A percentile compares a stretch with the other conserved stretches of the same genome.
Conservation (phyloP, 768 basidiomycete species). For the Paxillus ammoniavirescens region DNA sequence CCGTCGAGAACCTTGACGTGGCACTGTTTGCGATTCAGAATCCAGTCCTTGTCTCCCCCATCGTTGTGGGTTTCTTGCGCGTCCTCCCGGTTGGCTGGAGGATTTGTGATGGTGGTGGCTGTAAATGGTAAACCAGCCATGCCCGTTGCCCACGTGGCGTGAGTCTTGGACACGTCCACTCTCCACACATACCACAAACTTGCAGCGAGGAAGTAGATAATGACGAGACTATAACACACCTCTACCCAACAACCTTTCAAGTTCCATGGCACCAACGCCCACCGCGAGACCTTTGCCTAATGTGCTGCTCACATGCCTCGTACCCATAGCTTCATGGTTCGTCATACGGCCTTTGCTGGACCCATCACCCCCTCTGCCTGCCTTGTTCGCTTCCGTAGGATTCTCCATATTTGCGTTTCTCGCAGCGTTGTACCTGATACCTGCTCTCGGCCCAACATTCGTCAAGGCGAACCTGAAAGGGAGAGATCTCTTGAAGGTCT, state of each 20-base stretch:
- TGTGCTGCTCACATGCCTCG: constrained; percentile 52
- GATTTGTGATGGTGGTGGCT: constrained; percentile 4
- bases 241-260: not conserved
- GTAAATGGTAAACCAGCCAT: constrained; percentile 14
- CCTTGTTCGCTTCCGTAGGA: constrained; percentile 76
- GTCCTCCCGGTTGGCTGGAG: not conserved
- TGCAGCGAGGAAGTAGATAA: not conserved
- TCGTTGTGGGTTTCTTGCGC: not conserved
- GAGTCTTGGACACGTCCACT: not conserved
- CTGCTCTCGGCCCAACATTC: constrained; percentile 80
- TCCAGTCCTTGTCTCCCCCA: not conserved
- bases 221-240: not conserved
- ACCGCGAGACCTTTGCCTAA: constrained; percentile 51
- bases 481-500: constrained; percentile 82
- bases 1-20: constrained; percentile 40
- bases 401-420: constrained; percentile 83
- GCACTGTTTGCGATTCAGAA: constrained; percentile 49
- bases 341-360: constrained; percentile 68
- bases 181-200: not conserved
- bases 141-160: constrained; percentile 1
- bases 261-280: constrained; percentile 25
- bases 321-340: constrained; percentile 74
- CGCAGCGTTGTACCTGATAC: constrained; percentile 73
- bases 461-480: constrained; percentile 82
- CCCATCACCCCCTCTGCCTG: constrained; percentile 66